Evolutionary conservation across 352 stramenopile species (phyloP), one percentile per base, ranked within the genome.

Genomic region (Phytophthora ramorum): DNA sequence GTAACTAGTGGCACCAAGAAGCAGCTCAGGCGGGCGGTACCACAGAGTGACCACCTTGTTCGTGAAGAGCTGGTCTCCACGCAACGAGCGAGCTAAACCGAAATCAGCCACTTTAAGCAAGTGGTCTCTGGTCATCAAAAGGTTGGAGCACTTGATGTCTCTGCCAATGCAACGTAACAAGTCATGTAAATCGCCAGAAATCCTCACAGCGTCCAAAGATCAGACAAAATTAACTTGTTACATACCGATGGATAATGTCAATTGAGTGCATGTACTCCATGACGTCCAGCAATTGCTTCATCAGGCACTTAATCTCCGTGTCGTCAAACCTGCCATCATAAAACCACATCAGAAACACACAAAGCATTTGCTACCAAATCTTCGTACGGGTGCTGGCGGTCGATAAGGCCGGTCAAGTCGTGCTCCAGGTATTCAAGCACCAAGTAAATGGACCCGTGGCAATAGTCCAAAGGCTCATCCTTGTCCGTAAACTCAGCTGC

Each of bases 41-140:
- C 96, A 99, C 8, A 97, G 73, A 28, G 96, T 99, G 12, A 98
- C 95, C 3, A 99, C 96, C 62, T 99, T 98, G 87, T 99, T 98
- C 10, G 95, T 98, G 57, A 95, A 96, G 7, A 93, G 71, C 58
- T 95, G 84, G 45, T 96, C 89, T 24, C 87, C 89, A 28, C 83
- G 83, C 58, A 95, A 89, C 0, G 89, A 95, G 19, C 89, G 85
- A n/a, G 89, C 87, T 0, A 96, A 76, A 1, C 89, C 89, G 69
- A 95, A 96, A 53, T 96, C 89, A 4, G 89, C 87, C 7, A 96
- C 85, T 54, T 96, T 96, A 8, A 96, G 81, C 41, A 94, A 43
- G 47, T 94, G 85, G 46, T 83, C 81, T 20, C 76, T 84, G 0
- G 87, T 96, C 56, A 96, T 75, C 26, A 96, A 63, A 12, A 96